phyloP scores from a whole-genome alignment of 257 asterid genomes.

The Rauvolfia tetraphylla region DNA sequence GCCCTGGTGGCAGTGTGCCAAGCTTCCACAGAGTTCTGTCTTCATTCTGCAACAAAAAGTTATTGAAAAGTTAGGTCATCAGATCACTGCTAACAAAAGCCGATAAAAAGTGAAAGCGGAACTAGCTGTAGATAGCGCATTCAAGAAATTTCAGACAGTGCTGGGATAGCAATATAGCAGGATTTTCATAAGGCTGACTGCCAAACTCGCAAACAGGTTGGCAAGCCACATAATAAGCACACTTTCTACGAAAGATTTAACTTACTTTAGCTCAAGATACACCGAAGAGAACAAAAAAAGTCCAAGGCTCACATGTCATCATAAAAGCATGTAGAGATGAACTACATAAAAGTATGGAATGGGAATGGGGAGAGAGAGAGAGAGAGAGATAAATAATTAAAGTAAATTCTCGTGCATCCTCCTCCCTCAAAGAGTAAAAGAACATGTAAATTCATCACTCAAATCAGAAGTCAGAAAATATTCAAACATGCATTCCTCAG shows the following conservation, averaged over 20 bases:
- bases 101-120: not conserved
- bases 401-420: not conserved
- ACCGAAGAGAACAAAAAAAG: not conserved
- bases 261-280: not conserved
- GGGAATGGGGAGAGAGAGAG: not conserved
- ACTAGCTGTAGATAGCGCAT: not conserved
- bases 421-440: not conserved
- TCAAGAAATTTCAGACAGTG: not conserved
- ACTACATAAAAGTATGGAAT: not conserved
- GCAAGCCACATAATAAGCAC: not conserved
- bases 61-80: not conserved
- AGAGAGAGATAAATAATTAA: not conserved
- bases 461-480: not conserved
- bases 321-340: not conserved
- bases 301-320: not conserved
- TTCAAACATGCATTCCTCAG: not conserved
- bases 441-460: not conserved
- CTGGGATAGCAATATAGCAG: not conserved
- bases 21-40: constrained; percentile 95
- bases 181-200: not conserved
- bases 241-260: not conserved
- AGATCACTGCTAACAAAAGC: not conserved
- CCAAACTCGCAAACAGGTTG: not conserved
- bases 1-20: constrained; percentile 90
- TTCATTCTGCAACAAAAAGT: constrained; percentile 53